Evolutionary conservation across 345 rosid genomes (phyloP).

Genomic region (Eucalyptus grandis): DNA sequence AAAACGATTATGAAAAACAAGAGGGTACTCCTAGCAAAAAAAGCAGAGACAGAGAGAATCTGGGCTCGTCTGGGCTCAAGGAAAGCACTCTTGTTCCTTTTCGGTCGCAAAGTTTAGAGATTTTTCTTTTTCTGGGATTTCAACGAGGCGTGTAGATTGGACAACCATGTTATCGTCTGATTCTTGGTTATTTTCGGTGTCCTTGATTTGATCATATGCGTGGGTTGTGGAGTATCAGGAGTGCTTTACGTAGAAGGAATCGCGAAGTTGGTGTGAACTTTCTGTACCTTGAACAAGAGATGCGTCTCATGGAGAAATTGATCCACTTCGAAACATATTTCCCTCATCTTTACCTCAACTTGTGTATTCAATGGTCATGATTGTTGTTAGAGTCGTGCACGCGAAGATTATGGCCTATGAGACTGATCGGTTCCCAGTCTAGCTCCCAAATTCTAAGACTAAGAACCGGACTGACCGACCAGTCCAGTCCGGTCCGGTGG

Average conservation of each 20-base stretch:
- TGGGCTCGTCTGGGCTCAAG: neutral
- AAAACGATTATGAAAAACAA: neutral
- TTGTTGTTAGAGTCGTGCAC: neutral
- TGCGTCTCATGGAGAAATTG: neutral
- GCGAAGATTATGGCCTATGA: neutral
- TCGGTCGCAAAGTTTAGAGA: neutral
- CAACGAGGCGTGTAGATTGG: neutral
- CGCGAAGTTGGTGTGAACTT: neutral
- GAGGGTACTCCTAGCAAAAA: neutral
- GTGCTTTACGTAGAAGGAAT: neutral
- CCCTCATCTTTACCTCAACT: neutral
- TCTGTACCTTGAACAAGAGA: neutral
- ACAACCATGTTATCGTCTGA: neutral
- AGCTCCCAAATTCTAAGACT: too few relatives aligned
- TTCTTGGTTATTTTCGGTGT: neutral
- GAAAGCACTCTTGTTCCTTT: neutral
- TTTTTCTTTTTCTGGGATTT: neutral
- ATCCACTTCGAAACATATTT: neutral
- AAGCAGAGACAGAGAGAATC: neutral
- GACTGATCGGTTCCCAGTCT: accelerated
- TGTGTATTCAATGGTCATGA: neutral
- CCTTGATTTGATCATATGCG: neutral
- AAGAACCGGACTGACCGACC: accelerated
- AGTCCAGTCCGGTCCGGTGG: accelerated
- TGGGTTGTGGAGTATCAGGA: neutral